A percentile compares a stretch with the other conserved stretches of the same genome.
phyloP scores from a whole-genome alignment of 2,329 filamentous ascomycete species.

The Clonostachys rosea region DNA sequence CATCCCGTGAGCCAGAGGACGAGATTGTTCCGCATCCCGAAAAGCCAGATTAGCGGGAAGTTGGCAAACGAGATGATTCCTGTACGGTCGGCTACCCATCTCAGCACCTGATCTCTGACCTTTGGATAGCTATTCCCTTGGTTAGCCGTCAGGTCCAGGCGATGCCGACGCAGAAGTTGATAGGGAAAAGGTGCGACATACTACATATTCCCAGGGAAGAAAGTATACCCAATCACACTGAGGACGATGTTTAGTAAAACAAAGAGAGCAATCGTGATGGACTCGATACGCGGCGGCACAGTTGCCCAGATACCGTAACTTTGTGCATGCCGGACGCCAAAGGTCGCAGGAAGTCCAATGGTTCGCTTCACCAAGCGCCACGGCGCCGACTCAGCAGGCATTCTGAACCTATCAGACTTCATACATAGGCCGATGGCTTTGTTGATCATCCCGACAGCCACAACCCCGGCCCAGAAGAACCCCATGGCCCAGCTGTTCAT shows the following conservation, averaged over 20 bases:
- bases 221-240: conserved; percentile 26
- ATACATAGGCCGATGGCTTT: neutral
- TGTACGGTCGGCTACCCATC: conserved; percentile 59
- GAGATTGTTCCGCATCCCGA: conserved; percentile 62
- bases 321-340: conserved; percentile 34
- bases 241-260: conserved; percentile 28
- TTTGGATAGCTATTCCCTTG: conserved; percentile 22
- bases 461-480: conserved; percentile 32
- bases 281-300: conserved; percentile 36
- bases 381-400: neutral
- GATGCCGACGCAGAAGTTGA: neutral
- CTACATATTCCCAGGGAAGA: conserved; percentile 32
- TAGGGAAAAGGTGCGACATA: conserved; percentile 9
- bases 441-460: conserved; percentile 23
- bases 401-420: no score
- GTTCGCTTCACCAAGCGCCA: conserved; percentile 23
- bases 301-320: conserved; percentile 36
- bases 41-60: conserved; percentile 61
- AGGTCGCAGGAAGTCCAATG: conserved; percentile 32
- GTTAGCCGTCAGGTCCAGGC: conserved; percentile 8
- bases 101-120: conserved; percentile 27
- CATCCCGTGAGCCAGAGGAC: conserved; percentile 65
- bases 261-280: conserved; percentile 29
- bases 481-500: conserved; percentile 22
- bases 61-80: conserved; percentile 61